Evolutionary conservation across 495 filamentous ascomycete genomes (phyloP).

Genomic region (Arthonia radiata): DNA sequence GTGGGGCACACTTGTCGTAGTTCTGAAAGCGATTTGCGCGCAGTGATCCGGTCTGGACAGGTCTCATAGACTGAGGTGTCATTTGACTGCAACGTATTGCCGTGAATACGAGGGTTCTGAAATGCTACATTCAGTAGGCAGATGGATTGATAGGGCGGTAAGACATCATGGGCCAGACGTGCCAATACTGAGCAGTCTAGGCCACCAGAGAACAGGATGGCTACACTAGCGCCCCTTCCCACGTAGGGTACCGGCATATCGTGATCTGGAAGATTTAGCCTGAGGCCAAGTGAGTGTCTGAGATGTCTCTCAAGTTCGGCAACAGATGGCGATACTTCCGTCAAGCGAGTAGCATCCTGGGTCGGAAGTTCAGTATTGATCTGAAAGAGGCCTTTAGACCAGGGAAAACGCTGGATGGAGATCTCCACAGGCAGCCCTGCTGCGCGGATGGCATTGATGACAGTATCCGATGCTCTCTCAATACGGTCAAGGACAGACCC

Average conservation of each 20-base stretch:
- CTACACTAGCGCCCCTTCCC: slow-evolving; percentile 26
- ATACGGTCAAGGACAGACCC: background rate
- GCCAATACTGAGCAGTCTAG: slow-evolving; percentile 82
- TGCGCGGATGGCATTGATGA: background rate
- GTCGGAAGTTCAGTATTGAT: slow-evolving; percentile 2
- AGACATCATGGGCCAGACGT: slow-evolving; percentile 51
- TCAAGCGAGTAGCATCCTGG: slow-evolving; percentile 6
- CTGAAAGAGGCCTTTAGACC: slow-evolving; percentile 14
- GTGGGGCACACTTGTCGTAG: slow-evolving; percentile 43
- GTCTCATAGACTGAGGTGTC: slow-evolving; percentile 32
- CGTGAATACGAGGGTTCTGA: slow-evolving; percentile 50
- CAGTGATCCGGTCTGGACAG: slow-evolving; percentile 80
- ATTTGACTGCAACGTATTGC: slow-evolving; percentile 6
- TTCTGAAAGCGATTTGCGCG: slow-evolving; percentile 48
- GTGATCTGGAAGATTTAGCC: slow-evolving; percentile 46
- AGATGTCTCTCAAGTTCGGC: slow-evolving; percentile 30
- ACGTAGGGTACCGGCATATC: slow-evolving; percentile 7
- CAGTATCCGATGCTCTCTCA: background rate
- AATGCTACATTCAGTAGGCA: slow-evolving; percentile 93
- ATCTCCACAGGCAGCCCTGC: slow-evolving; percentile 6
- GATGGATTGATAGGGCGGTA: slow-evolving; percentile 41
- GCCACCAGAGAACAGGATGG: slow-evolving; percentile 82
- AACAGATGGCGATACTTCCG: slow-evolving; percentile 24
- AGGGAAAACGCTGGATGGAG: slow-evolving; percentile 10
- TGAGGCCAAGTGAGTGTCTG: slow-evolving; percentile 32